phyloP scores from a whole-genome alignment of 1,139 yeast species.

The Yamadazyma sp. region DNA sequence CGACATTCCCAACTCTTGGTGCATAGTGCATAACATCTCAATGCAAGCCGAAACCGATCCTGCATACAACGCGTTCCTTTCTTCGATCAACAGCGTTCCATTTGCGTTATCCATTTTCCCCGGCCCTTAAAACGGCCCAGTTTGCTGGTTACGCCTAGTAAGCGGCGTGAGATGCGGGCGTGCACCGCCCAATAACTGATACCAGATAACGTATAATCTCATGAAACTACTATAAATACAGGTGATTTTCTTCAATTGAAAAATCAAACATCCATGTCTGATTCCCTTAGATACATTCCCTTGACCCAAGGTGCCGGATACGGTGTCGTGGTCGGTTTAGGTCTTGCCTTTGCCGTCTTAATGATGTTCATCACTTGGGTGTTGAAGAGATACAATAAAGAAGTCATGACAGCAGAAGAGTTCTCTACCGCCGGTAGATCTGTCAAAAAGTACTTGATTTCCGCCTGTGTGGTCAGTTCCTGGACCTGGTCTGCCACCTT shows the following conservation, averaged over 20 bases:
- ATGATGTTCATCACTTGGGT: slow-evolving; percentile 75
- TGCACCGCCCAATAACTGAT: too few relatives aligned
- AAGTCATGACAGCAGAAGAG: slow-evolving; percentile 84
- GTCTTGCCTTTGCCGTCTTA: slow-evolving; percentile 74
- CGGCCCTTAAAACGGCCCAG: slow-evolving; percentile 2
- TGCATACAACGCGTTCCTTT: too few relatives aligned
- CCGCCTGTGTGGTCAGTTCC: slow-evolving; percentile 84
- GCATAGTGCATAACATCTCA: too few relatives aligned
- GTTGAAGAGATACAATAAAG: slow-evolving; percentile 73
- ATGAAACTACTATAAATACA: not conserved
- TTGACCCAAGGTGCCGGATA: slow-evolving; percentile 83
- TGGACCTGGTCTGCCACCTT: slow-evolving; percentile 97
- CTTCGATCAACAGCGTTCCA: too few relatives aligned
- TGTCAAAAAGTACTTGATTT: slow-evolving; percentile 76
- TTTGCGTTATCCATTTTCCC: too few relatives aligned
- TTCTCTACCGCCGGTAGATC: slow-evolving; percentile 86
- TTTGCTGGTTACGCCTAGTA: not conserved
- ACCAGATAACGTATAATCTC: too few relatives aligned
- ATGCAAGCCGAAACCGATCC: too few relatives aligned
- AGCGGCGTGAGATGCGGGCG: too few relatives aligned
- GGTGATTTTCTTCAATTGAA: not conserved
- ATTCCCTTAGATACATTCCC: slow-evolving; percentile 11
- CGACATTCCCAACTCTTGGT: too few relatives aligned
- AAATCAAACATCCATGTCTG: slow-evolving; percentile 1
- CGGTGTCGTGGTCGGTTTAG: slow-evolving; percentile 86